These are phyloP conservation scores for Tolypocladium album DNA, from an alignment of 2,329 filamentous ascomycete species.

Conservation along the genomic window DNA sequence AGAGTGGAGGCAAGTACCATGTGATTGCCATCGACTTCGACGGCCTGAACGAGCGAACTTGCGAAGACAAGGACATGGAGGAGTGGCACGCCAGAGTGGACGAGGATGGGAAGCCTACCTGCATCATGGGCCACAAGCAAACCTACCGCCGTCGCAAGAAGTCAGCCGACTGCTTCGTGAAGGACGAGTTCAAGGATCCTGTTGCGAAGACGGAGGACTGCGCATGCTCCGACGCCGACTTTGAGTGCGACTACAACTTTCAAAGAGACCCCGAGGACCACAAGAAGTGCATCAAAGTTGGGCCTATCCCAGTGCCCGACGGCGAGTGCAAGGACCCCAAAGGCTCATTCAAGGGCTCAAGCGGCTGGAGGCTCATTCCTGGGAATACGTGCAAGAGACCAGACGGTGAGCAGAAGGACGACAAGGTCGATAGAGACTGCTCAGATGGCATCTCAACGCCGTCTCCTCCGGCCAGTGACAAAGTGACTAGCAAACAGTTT, in stretches of 20 bases:
- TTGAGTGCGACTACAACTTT: conserved; percentile 96
- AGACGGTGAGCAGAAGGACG: conserved; percentile 54
- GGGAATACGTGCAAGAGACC: conserved; percentile 61
- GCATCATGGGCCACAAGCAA: conserved; percentile 94
- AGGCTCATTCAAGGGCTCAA: conserved; percentile 72
- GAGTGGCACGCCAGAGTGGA: conserved; percentile 80
- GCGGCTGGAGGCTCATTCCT: conserved; percentile 86
- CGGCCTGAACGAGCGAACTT: conserved; percentile 69
- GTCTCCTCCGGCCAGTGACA: conserved; percentile 48
- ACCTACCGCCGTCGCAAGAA: conserved; percentile 78
- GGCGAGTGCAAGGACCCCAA: conserved; percentile 60
- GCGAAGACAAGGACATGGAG: conserved; percentile 69
- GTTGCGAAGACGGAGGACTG: conserved; percentile 61
- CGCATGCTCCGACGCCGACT: conserved; percentile 74
- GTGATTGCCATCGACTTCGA: conserved; percentile 77
- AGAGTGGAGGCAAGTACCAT: conserved; percentile 43
- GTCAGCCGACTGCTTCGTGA: conserved; percentile 79
- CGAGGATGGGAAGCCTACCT: conserved; percentile 69
- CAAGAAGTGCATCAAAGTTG: conserved; percentile 56
- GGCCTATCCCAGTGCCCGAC: conserved; percentile 53
- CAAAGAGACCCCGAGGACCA: conserved; percentile 51
- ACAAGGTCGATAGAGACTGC: conserved; percentile 66
- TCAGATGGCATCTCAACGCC: conserved; percentile 43
- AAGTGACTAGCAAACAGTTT: conserved; percentile 51
- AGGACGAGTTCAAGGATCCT: conserved; percentile 73